Conservation (phyloP, 2,329 filamentous ascomycete genomes). For the Dactylellina drechsleri region DNA sequence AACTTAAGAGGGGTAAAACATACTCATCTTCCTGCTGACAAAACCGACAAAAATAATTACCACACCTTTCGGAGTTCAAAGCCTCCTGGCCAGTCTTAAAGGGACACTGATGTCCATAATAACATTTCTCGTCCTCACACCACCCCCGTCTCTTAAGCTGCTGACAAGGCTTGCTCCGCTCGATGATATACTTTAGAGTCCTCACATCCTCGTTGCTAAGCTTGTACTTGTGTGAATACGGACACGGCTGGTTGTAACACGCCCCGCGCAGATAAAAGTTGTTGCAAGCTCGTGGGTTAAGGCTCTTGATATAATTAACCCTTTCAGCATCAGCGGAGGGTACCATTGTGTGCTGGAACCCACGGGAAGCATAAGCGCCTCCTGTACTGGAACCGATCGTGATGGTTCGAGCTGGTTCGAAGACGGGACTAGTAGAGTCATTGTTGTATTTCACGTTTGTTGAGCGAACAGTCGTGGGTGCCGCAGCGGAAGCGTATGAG, state of each 20-base stretch:
- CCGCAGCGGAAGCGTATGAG: conserved; percentile 46
- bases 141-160: conserved; percentile 41
- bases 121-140: conserved; percentile 53
- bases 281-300: conserved; percentile 48
- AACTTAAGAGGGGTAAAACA: background rate
- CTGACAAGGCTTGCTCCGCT: conserved; percentile 50
- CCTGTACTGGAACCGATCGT: conserved; percentile 19
- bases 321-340: conserved; percentile 41
- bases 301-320: conserved; percentile 47
- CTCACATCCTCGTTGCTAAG: conserved; percentile 41
- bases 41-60: conserved; percentile 47
- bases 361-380: conserved; percentile 15
- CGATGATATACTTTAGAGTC: conserved; percentile 52
- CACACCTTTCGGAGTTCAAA: conserved; percentile 20
- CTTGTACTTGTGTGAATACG: conserved; percentile 52
- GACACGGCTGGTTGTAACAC: conserved; percentile 43
- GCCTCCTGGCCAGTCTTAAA: conserved; percentile 25
- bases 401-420: conserved; percentile 34
- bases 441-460: conserved; percentile 43
- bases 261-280: conserved; percentile 42
- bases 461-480: conserved; percentile 23
- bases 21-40: conserved; percentile 33
- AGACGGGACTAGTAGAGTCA: conserved; percentile 14
- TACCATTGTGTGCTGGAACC: conserved; percentile 45
- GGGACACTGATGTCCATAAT: conserved; percentile 54